Base-by-base conservation (phyloP, 139 green algal genomes). In the Tetradesmus obliquus region DNA sequence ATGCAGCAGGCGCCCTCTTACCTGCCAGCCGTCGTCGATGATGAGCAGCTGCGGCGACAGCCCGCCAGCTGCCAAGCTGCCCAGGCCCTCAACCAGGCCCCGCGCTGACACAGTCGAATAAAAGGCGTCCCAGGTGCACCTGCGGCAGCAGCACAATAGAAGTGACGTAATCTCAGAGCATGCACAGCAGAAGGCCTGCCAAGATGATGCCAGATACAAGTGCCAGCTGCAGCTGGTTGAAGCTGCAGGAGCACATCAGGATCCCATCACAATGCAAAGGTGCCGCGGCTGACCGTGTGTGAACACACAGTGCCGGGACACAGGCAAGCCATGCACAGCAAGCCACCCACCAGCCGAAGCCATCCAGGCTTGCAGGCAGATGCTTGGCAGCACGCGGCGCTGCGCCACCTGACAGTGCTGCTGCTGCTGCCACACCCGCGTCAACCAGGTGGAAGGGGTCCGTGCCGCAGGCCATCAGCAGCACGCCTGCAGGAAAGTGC, bases 121-220 rank as follows among this genome's bases (percentile, higher is more conserved):
- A 92, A 99, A 99, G 9, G 98, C 97, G 92, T 99, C 98, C 98
- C 98, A 99, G 12, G 98, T 98, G 95, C 97, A 99, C 86, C 86
- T 90, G 86, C 15, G 79, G 62, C 4, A 12, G 32, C 10, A 74
- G 53, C 91, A 89, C 72, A n/a, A 6, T 45, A 2, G 5, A 53
- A 81, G 17, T 17, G 7, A 45, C 69, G 79, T 51, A 17, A 13
- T 45, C 32, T 51, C 10, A 53, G 55, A 55, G 2, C 54, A 51
- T 7, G 54, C 15, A 69, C 60, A 10, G 45, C 2, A 51, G 22
- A 12, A 82, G 17, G 19, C 13, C 76, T 32, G n/a, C 76, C 76
- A 51, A 82, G 66, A 82, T 82, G 10, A 2, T 2, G 76, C 1
- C 32, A 45, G 32, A 45, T 45, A 45, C 32, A 45, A 45, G 10